phyloP scores from a whole-genome alignment of 805 yeast species.

The Wickerhamiella cacticola region DNA sequence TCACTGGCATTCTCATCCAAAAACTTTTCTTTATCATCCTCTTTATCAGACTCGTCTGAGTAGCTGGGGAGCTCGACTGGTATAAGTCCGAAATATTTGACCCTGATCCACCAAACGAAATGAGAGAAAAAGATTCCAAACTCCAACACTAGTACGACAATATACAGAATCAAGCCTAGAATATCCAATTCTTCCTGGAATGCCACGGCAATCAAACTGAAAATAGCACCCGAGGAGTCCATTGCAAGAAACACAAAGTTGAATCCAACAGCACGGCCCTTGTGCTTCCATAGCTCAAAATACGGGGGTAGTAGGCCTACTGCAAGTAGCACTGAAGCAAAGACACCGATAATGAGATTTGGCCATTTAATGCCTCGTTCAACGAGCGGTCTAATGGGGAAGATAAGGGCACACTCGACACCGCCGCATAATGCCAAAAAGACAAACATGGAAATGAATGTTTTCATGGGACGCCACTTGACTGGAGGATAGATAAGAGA shows the following conservation, averaged over 20 bases:
- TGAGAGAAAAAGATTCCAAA: slow-evolving; percentile 66
- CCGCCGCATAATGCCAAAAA: slow-evolving; percentile 39
- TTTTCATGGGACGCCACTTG: slow-evolving; percentile 22
- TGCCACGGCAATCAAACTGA: slow-evolving; percentile 54
- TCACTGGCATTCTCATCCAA: background rate
- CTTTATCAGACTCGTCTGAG: background rate
- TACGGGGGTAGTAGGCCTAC: slow-evolving; percentile 82
- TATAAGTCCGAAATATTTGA: slow-evolving; percentile 16
- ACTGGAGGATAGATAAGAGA: slow-evolving; percentile 64
- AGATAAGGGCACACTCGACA: slow-evolving; percentile 54
- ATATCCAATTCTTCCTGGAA: slow-evolving; percentile 45
- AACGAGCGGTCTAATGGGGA: slow-evolving; percentile 51
- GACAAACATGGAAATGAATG: slow-evolving; percentile 26
- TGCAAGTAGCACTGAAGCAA: slow-evolving; percentile 66
- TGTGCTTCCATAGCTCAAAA: slow-evolving; percentile 63
- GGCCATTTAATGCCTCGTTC: slow-evolving; percentile 58
- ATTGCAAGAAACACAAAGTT: slow-evolving; percentile 65
- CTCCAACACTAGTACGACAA: slow-evolving; percentile 62
- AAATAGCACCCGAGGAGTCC: slow-evolving; percentile 74
- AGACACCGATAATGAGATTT: slow-evolving; percentile 59
- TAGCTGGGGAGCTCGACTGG: background rate
- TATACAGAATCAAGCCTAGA: slow-evolving; percentile 69
- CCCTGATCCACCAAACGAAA: slow-evolving; percentile 47
- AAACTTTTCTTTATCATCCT: background rate
- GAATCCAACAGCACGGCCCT: slow-evolving; percentile 80